Base-by-base conservation (phyloP, 495 filamentous ascomycete genomes). In the Cercophora scortea region DNA sequence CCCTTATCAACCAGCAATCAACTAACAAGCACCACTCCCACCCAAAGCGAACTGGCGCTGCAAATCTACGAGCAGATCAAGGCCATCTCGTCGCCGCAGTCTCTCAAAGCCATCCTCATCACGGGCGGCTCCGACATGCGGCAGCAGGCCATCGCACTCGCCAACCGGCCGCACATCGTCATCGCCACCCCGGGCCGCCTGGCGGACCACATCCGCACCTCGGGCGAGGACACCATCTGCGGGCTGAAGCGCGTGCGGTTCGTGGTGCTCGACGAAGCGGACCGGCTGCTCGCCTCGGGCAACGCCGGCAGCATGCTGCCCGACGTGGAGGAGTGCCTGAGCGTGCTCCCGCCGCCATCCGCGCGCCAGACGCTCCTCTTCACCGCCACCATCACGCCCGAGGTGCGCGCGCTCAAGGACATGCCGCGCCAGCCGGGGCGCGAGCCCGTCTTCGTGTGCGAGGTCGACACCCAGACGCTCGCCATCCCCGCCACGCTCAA, bases 31-130 rank as follows among this genome's bases (percentile, higher is more conserved):
- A 25, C 25, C 25, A 2, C 25, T 25, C 25, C n/a, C n/a, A n/a
- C n/a, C n/a, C n/a, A n/a, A n/a, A 25, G 89, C 59, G 93, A 99
- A 73, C 80, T 98, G 44, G 93, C 94, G 11, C 78, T 97, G 16
- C 93, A 99, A 61, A 96, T 97, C 48, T 89, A 83, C 61, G 93
- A 99, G 68, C 93, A 99, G 65, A 81, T 96, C 71, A 88, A 87
- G 58, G 92, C 92, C 16, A 88, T 99, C 52, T 89, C 87, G 0
- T 81, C 89, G 0, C 85, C 89, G 0, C 88, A 95, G 61, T 83
- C 80, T 45, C 80, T 97, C 49, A 95, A 95, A 66, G 80, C 86
- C 11, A 73, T 89, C 55, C 80, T 99, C 32, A 78, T 99, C 42
- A 95, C 88, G 13, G 93, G 93, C 40, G 93, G 93, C 40, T 81